Evolutionary conservation across 495 filamentous ascomycete genomes (phyloP).

Genomic region (Podospora pseudocomata): DNA sequence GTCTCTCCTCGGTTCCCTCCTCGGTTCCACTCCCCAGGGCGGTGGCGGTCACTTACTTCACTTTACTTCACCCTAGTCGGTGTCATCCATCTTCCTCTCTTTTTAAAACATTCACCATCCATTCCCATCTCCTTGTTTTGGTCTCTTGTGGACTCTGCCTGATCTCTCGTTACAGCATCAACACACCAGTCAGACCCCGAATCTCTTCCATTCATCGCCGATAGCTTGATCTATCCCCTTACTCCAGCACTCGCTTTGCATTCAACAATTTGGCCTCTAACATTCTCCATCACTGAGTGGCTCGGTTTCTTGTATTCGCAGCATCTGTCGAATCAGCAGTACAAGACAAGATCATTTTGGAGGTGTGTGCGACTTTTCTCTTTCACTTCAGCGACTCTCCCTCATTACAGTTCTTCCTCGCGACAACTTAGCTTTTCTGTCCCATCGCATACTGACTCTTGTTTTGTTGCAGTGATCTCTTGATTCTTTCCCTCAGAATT

Average conservation of each 20-base stretch:
- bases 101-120: not conserved
- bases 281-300: constrained; percentile 30
- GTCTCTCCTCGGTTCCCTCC: not conserved
- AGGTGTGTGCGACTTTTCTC: constrained; percentile 24
- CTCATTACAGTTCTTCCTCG: not conserved
- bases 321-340: constrained; percentile 16
- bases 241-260: constrained; percentile 47
- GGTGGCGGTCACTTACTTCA: not conserved
- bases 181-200: constrained; percentile 39
- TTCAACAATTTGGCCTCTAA: constrained; percentile 49
- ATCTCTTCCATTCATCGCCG: constrained; percentile 50
- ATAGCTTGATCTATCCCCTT: constrained; percentile 51
- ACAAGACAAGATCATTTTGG: constrained; percentile 23
- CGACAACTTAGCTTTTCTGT: constrained; percentile 4
- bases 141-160: constrained; percentile 43
- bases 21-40: not conserved
- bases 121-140: constrained; percentile 9
- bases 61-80: not conserved
- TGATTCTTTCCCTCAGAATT: not conserved
- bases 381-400: not conserved
- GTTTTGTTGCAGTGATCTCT: not conserved
- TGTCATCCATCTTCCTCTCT: not conserved
- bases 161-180: constrained; percentile 52
- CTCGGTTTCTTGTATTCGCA: constrained; percentile 27
- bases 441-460: not conserved